Evolutionary conservation across 225 moss, liverwort and hornwort genomes (phyloP), one percentile per base, ranked within the genome.

Genomic region (Anthoceros angustus): DNA sequence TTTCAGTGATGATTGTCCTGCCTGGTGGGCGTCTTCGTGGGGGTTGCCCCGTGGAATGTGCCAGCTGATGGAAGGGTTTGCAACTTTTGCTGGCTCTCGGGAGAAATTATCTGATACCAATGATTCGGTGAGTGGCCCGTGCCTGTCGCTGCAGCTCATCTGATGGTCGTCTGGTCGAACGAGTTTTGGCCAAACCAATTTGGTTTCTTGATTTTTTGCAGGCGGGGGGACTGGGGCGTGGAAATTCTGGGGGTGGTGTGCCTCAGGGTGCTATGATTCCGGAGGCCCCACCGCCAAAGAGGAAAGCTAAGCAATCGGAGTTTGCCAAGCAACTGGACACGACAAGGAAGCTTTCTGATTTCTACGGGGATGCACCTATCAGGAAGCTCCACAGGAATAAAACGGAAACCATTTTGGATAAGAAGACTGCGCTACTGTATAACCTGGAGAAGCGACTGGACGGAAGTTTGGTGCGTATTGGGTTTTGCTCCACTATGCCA

Each of bases 401-500:
- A 55, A 73, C 39, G 73, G 68, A 64, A n/a, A 73, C 69, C 65
- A 41, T 65, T 74, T 50, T 74, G 61, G 65, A 64, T 74, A 65
- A 68, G 64, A 74, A 69, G 65, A 73, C 63, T 42, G 67, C 60
- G 60, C 70, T 70, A 49, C 43, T 70, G 67, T 74, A 70, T 45
- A 65, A 69, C 60, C 61, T 66, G 66, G 66, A 74, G 66, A 62
- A 66, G 66, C 48, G 60, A 74, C 66, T 70, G 66, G 73, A 70
- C 18, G 63, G 70, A 67, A 68, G 72, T 73, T 45, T 65, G 60
- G 76, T 76, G 68, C 60, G 65, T 76, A 72, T 72, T 65, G 69
- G 72, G 66, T 76, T 65, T 64, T 68, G 64, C 71, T 76, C 70
- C 63, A 76, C 71, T 68, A 71, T 68, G 67, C 71, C 71, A 72